phyloP scores from a whole-genome alignment of 2,329 filamentous ascomycete species.

The Cladosporium phlei region DNA sequence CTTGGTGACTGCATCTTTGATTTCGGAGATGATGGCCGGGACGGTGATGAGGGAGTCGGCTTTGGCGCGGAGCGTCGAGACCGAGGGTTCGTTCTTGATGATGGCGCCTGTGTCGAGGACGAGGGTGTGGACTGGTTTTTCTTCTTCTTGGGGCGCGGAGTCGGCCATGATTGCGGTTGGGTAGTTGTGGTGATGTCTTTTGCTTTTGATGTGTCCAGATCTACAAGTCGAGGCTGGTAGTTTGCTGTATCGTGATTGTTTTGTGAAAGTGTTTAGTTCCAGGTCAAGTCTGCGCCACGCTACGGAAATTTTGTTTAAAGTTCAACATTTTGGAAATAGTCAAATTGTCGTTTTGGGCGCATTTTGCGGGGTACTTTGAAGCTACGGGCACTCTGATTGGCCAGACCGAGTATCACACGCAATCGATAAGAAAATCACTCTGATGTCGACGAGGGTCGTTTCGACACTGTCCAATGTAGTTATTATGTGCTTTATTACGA shows the following conservation, averaged over 20 bases:
- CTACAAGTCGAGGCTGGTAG: no score
- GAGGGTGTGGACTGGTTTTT: slow-evolving; percentile 75
- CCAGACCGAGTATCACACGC: background rate
- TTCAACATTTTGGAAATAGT: slow-evolving; percentile 1
- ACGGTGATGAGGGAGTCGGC: slow-evolving; percentile 77
- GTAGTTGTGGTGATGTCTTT: no score
- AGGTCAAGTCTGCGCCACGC: background rate
- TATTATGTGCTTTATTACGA: background rate
- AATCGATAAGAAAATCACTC: background rate
- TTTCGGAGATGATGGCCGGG: slow-evolving; percentile 80
- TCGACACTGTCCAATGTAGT: background rate
- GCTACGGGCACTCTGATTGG: background rate
- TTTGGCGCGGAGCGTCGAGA: slow-evolving; percentile 74
- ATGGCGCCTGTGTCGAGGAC: slow-evolving; percentile 88
- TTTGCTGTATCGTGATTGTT: background rate
- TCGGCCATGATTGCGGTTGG: slow-evolving; percentile 3
- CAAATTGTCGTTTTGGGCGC: background rate
- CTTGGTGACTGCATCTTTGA: slow-evolving; percentile 76
- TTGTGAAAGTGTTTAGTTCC: background rate
- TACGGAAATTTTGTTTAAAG: slow-evolving; percentile 6
- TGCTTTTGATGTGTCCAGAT: background rate
- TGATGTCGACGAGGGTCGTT: no score
- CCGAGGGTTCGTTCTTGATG: slow-evolving; percentile 84
- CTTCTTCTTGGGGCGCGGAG: no score
- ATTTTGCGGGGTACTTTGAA: background rate